Evolutionary conservation across 441 rosid genomes (phyloP), one percentile per base, ranked within the genome.

Genomic region (Isatis lusitanica): DNA sequence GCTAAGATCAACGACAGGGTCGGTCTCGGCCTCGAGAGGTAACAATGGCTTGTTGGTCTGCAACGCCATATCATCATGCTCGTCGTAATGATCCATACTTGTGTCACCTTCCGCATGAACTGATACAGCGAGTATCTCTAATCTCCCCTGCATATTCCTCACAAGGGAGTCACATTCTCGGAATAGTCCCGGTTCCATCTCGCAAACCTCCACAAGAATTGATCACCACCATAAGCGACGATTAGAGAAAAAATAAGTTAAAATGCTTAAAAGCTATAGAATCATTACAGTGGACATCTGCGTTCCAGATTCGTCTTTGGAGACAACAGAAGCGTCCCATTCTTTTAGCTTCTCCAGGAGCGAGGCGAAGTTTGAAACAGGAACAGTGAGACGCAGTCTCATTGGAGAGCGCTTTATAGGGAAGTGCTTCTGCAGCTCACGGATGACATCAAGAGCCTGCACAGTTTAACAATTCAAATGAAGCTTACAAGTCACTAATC

Each of bases 371-470:
- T 78, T 85, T 18, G 80, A 81, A 38, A 77, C 79, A 24, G 91
- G 78, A 58, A 88, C 76, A 46, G 81, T 80, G 71, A 95, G 88
- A 48, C 90, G 86, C 31, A 93, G 75, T 77, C 95, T 86, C 98
- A 95, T 95, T 2, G 99, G 97, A 73, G 99, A 88, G 39, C 99
- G 83, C 74, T 87, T 91, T 50, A 95, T 83, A 1, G 99, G 99
- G 70, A 84, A 95, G 17, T 91, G 93, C 83, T 93, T 90, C 79
- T 95, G 94, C 79, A 95, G 90, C 85, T 95, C 94, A 38, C 93
- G 93, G 58, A 95, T 95, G 64, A 95, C 90, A 68, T 93, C 99
- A 36, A 95, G 83, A 3, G 99, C 97, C 98, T 92, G 79, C 71
- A 79, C 18, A 75, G 70, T 58, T 69, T 7, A 9, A 62, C 0